These are phyloP conservation scores for Acrocalymma vagum DNA, from an alignment of 2,329 filamentous ascomycete genomes.

Conservation along the genomic window DNA sequence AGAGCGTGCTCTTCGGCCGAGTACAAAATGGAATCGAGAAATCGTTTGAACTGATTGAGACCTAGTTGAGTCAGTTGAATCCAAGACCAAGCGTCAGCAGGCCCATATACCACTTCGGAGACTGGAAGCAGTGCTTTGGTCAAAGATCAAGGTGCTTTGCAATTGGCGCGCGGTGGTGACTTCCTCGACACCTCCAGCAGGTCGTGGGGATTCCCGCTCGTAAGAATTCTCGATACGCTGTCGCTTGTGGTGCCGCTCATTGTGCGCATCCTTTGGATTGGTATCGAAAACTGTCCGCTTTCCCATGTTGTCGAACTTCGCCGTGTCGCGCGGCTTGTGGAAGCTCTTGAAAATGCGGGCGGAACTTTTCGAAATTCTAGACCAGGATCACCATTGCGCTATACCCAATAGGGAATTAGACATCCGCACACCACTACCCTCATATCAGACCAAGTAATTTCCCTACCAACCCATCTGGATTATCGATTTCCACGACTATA, in stretches of 20 bases:
- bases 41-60: slow-evolving; percentile 73
- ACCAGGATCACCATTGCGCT: slow-evolving; percentile 26
- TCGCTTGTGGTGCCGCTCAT: slow-evolving; percentile 39
- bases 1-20: slow-evolving; percentile 60
- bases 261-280: slow-evolving; percentile 26
- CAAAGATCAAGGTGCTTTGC: slow-evolving; percentile 46
- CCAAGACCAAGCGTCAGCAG: no score
- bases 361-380: slow-evolving; percentile 18
- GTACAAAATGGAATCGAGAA: slow-evolving; percentile 72
- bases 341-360: slow-evolving; percentile 29
- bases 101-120: slow-evolving; percentile 38
- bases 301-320: slow-evolving; percentile 27
- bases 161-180: slow-evolving; percentile 44
- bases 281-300: slow-evolving; percentile 45
- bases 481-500: no score
- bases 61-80: slow-evolving; percentile 52
- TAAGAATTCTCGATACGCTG: slow-evolving; percentile 35
- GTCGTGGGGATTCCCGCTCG: slow-evolving; percentile 34
- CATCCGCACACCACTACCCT: no score
- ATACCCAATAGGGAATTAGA: no score
- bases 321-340: slow-evolving; percentile 11
- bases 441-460: no score
- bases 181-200: slow-evolving; percentile 33
- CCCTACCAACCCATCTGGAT: no score
- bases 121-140: slow-evolving; percentile 40